phyloP scores from a whole-genome alignment of 2,329 filamentous ascomycete genomes.

The Pezicula rhizophila region DNA sequence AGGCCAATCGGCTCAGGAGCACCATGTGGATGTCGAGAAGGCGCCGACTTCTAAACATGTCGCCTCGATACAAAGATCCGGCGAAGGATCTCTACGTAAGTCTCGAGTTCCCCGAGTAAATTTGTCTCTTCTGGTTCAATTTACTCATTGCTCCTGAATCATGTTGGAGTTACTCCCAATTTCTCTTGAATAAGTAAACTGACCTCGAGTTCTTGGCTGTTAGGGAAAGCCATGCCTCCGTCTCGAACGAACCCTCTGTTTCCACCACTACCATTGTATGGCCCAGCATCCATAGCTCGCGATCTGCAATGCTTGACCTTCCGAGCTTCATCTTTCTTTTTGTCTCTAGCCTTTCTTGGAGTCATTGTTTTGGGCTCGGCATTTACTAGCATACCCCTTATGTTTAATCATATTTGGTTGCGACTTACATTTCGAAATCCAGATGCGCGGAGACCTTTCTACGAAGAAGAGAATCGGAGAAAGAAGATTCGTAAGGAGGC shows the following conservation, averaged over 20 bases:
- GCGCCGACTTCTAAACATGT: constrained; percentile 19
- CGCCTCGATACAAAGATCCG: constrained; percentile 34
- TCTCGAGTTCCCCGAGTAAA: too few species aligned
- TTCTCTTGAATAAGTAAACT: too few species aligned
- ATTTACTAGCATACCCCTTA: constrained; percentile 56
- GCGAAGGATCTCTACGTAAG: constrained; percentile 37
- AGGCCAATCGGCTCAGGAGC: constrained; percentile 29
- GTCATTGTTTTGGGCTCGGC: constrained; percentile 71
- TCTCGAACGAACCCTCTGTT: constrained; percentile 76
- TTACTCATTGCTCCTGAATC: too few species aligned
- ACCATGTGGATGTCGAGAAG: constrained; percentile 29
- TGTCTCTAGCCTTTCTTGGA: constrained; percentile 72
- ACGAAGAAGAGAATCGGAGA: constrained; percentile 63
- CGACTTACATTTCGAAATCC: constrained; percentile 55
- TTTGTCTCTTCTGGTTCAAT: too few species aligned
- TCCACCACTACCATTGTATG: constrained; percentile 76
- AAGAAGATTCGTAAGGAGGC: constrained; percentile 49
- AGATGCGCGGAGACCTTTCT: constrained; percentile 58
- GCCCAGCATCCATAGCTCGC: constrained; percentile 61
- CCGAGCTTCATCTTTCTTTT: constrained; percentile 61
- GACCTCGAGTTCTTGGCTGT: too few species aligned
- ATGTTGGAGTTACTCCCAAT: too few species aligned
- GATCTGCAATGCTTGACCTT: constrained; percentile 62
- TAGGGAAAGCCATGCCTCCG: constrained; percentile 45
- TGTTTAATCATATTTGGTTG: constrained; percentile 43